A percentile compares a stretch with the other conserved stretches of the same genome.
Evolutionary conservation across 106 monocot genomes (phyloP).

Genomic region (Narthecium ossifragum): DNA sequence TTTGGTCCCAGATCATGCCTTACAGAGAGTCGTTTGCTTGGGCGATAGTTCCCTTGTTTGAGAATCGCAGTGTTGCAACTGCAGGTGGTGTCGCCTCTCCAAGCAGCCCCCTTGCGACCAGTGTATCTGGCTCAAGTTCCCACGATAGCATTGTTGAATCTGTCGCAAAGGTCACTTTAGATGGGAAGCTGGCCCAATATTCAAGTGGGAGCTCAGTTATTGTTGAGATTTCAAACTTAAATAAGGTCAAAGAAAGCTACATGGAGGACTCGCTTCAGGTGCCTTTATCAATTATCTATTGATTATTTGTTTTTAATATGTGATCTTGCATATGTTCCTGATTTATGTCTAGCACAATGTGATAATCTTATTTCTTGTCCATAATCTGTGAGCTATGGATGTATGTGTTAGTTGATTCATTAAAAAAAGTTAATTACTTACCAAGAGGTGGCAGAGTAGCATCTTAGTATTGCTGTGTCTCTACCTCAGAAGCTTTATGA

Average conservation of each 20-base stretch:
- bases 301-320: slow-evolving; percentile 1
- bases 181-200: slow-evolving; percentile 65
- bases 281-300: neutral
- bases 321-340: too few species aligned
- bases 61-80: slow-evolving; percentile 38
- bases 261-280: slow-evolving; percentile 97
- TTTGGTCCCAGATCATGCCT: slow-evolving; percentile 94
- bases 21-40: slow-evolving; percentile 95
- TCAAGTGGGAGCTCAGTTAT: slow-evolving; percentile 70
- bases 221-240: slow-evolving; percentile 94
- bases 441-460: too few species aligned
- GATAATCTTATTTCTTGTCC: too few species aligned
- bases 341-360: too few species aligned
- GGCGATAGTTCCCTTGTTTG: slow-evolving; percentile 88
- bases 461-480: too few species aligned
- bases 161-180: slow-evolving; percentile 44
- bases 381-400: too few species aligned
- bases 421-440: too few species aligned
- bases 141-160: slow-evolving; percentile 57
- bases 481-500: too few species aligned
- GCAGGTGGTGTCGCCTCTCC: slow-evolving; percentile 66
- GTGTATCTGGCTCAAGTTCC: slow-evolving; percentile 60
- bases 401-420: too few species aligned
- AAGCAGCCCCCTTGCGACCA: slow-evolving; percentile 70
- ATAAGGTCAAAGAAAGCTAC: slow-evolving; percentile 94